phyloP scores from a whole-genome alignment of 305 asterid species.

The Solanum hybrid region DNA sequence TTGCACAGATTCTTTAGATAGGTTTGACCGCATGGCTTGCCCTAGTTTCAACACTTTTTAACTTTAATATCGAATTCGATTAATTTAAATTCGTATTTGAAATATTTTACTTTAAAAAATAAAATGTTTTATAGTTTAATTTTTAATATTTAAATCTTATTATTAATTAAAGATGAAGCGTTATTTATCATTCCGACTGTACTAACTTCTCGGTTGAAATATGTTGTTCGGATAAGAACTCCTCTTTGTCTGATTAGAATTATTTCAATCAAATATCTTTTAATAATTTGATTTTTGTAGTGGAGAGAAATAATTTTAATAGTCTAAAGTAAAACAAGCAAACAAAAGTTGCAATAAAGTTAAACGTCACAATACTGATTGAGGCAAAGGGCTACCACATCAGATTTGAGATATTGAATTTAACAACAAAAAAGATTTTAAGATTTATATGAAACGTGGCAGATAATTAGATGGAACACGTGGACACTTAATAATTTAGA shows the following conservation, averaged over 20 bases:
- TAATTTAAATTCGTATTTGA: accelerated
- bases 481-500: constrained; percentile 9
- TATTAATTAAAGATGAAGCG: neutral
- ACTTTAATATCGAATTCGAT: neutral
- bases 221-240: neutral
- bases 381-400: neutral
- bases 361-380: constrained; percentile 1
- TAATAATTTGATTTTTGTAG: neutral
- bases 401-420: neutral
- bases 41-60: neutral
- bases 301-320: neutral
- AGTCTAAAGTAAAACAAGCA: neutral
- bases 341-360: neutral
- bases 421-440: neutral
- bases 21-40: constrained; percentile 5
- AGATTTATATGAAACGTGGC: neutral
- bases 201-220: neutral
- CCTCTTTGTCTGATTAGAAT: neutral
- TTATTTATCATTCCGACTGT: neutral
- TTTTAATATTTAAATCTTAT: neutral
- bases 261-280: neutral
- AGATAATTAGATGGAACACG: constrained; percentile 1
- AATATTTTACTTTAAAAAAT: neutral
- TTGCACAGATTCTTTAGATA: neutral
- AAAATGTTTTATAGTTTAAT: neutral